Evolutionary conservation across 2,329 filamentous ascomycete species (phyloP), one percentile per base, ranked within the genome.

Genomic region (Calonectria naviculata): DNA sequence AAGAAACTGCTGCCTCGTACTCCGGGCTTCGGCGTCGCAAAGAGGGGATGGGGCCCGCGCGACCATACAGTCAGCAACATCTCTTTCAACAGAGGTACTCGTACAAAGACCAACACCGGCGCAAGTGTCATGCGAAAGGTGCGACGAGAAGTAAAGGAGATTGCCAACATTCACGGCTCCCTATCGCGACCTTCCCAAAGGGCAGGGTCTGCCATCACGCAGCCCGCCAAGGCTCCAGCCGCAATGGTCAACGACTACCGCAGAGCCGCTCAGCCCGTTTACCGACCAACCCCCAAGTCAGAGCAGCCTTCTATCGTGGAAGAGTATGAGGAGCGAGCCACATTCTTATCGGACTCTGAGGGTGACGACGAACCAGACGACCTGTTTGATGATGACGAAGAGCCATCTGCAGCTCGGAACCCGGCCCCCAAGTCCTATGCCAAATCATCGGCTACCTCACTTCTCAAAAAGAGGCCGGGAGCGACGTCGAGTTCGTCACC

Each of bases 121-220:
- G 85, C 88, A 67, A 88, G 86, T 70, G 85, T 92, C 62, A 85
- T 93, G 76, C 85, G 86, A 65, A 90, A 87, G 74, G 88, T 90
- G 26, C 85, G 86, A 52, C 85, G 89, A 58, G 89, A 93, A 76
- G 88, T 88, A 7, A 85, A 84, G 56, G 88, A 91, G 74, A 88
- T 90, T 49, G 84, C 83, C 64, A 84, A 74, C 67, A 85, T 85
- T 41, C 86, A 88, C 73, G 85, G 87, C 65, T 83, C 84, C 36
- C 82, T 90, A 38, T 83, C 85, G 10, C 70, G 75, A 5, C 78
- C 79, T 6, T 67, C 13, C 81, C 84, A 15, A 80, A 82, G 69
- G 71, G 84, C 31, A 54, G 72, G 36, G 79, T 67, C 82, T 29
- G 79, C 77, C 19, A 73, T 79, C 8, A 80, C 81, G n/a, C 83